phyloP scores from a whole-genome alignment of 805 yeast genomes.

The Starmerella vaccinii region DNA sequence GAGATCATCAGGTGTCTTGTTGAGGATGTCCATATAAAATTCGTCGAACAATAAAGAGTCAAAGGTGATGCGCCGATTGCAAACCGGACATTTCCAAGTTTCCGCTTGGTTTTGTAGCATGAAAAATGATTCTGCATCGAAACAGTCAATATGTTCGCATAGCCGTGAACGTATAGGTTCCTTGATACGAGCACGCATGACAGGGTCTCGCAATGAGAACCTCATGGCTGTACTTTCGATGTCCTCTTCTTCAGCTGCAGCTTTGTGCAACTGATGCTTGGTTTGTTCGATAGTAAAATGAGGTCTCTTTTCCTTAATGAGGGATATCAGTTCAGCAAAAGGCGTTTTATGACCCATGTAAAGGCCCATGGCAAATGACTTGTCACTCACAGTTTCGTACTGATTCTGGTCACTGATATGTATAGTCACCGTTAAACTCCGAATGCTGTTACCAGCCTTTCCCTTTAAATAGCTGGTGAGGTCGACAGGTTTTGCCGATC shows the following conservation, averaged over 20 bases:
- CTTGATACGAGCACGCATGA: slow-evolving; percentile 58
- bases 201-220: slow-evolving; percentile 66
- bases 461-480: slow-evolving; percentile 43
- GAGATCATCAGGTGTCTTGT: slow-evolving; percentile 42
- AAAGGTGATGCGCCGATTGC: slow-evolving; percentile 44
- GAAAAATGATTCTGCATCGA: slow-evolving; percentile 67
- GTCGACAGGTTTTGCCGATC: slow-evolving; percentile 76
- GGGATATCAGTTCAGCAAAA: slow-evolving; percentile 36
- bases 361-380: slow-evolving; percentile 37
- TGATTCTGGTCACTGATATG: slow-evolving; percentile 37
- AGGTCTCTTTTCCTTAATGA: slow-evolving; percentile 36
- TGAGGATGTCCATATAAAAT: slow-evolving; percentile 54
- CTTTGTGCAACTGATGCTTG: slow-evolving; percentile 36
- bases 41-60: slow-evolving; percentile 64
- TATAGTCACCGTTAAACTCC: slow-evolving; percentile 8
- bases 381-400: slow-evolving; percentile 40
- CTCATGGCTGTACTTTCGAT: slow-evolving; percentile 55
- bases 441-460: background rate
- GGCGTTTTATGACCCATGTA: slow-evolving; percentile 47
- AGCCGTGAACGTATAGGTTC: slow-evolving; percentile 58
- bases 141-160: slow-evolving; percentile 80
- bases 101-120: slow-evolving; percentile 70
- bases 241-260: slow-evolving; percentile 48
- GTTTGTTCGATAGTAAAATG: slow-evolving; percentile 48
- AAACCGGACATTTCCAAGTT: slow-evolving; percentile 82